These are phyloP conservation scores for Ambrosia artemisiifolia DNA, from an alignment of 129 eudicot genomes.

Conservation along the genomic window DNA sequence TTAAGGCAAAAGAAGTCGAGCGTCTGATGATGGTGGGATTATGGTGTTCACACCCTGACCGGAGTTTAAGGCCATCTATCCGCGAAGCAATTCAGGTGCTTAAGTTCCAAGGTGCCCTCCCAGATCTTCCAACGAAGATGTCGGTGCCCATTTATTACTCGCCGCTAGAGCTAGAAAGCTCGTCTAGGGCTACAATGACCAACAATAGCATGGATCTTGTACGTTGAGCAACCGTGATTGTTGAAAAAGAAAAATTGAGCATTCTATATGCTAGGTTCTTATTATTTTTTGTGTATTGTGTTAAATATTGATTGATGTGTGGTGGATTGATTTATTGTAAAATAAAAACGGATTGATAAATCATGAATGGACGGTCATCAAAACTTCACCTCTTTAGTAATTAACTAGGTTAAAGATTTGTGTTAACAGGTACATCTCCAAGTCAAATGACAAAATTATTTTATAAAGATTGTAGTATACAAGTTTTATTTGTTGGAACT, in stretches of 20 bases:
- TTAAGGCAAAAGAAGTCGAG: conserved; percentile 27
- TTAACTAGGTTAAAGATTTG: no score
- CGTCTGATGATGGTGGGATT: conserved; percentile 45
- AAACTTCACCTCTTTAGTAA: no score
- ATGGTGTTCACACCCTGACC: conserved; percentile 38
- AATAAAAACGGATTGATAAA: background rate
- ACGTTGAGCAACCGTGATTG: background rate
- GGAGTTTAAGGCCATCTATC: conserved; percentile 40
- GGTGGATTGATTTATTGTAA: background rate
- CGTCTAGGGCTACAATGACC: background rate
- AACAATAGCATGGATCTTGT: background rate
- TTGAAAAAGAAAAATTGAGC: background rate
- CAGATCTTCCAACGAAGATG: conserved; percentile 33
- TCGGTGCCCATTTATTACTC: conserved; percentile 2
- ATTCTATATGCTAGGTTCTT: background rate
- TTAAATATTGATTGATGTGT: background rate
- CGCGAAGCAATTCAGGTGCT: conserved; percentile 49
- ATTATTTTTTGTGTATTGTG: background rate
- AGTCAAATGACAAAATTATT: no score
- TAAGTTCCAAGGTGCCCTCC: conserved; percentile 39
- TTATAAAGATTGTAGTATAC: no score
- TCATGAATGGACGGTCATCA: no score
- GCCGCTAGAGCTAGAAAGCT: background rate
- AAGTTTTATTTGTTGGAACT: no score
- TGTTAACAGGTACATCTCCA: no score